These are phyloP conservation scores for Morella rubra DNA, from an alignment of 306 rosid species.

Conservation along the genomic window DNA sequence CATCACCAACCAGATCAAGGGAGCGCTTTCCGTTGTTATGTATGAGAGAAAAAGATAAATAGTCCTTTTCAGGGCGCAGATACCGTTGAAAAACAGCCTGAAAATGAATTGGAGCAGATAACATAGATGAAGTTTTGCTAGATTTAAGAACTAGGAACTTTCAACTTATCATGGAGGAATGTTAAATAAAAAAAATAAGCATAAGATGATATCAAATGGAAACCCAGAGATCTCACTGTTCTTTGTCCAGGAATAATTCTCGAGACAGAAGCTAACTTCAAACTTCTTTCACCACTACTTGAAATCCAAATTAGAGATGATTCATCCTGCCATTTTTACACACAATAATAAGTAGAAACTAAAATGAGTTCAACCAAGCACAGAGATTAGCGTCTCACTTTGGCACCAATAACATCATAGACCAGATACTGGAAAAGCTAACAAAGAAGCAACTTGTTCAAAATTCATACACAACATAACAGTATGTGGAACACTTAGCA, in stretches of 20 bases:
- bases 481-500: conserved; percentile 19
- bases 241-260: conserved; percentile 94
- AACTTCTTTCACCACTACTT: conserved; percentile 69
- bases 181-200: not conserved
- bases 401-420: conserved; percentile 6
- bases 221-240: conserved; percentile 70
- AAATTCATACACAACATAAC: conserved; percentile 9
- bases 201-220: conserved; percentile 21
- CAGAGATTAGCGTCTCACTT: conserved; percentile 7
- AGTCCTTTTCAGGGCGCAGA: conserved; percentile 87
- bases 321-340: conserved; percentile 64
- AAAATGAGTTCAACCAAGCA: conserved; percentile 21
- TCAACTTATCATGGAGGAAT: conserved; percentile 12
- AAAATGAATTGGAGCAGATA: conserved; percentile 27
- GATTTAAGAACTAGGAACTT: conserved; percentile 11
- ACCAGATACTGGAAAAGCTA: conserved; percentile 12
- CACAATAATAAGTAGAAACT: conserved; percentile 18
- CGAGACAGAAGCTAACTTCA: conserved; percentile 85
- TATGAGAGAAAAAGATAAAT: conserved; percentile 87
- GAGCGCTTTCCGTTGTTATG: conserved; percentile 87
- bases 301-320: conserved; percentile 89
- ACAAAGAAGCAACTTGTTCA: conserved; percentile 2
- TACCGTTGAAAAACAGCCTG: conserved; percentile 92
- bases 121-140: conserved; percentile 14
- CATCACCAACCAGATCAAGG: conserved; percentile 83